Conservation (phyloP, 139 green algal genomes). For the Mychonastes homosphaera region DNA sequence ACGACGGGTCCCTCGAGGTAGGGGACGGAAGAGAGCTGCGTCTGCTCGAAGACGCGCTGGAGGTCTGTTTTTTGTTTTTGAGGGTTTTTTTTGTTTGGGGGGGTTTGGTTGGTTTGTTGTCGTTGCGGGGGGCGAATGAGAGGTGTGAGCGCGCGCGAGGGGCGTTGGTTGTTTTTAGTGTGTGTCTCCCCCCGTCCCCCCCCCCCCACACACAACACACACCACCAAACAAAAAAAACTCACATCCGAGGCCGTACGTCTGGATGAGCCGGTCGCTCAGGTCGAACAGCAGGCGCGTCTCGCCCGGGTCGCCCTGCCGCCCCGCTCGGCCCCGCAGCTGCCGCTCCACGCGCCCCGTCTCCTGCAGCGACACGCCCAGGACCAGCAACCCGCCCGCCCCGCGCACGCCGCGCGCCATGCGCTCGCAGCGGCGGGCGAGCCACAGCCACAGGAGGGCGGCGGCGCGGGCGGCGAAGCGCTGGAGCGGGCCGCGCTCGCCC, state of each 20-base stretch:
- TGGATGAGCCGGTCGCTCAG: slow-evolving; percentile 33
- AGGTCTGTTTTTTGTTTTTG: neutral
- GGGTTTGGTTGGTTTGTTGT: neutral
- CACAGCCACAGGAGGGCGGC: slow-evolving; percentile 53
- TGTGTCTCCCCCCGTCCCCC: no score
- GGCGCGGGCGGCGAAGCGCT: slow-evolving; percentile 22
- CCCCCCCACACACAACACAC: no score
- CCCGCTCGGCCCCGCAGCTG: slow-evolving; percentile 63
- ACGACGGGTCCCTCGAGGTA: slow-evolving; percentile 23
- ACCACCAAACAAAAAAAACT: no score
- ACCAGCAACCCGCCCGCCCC: slow-evolving; percentile 54
- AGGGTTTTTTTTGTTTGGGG: neutral
- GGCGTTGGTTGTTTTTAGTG: no score
- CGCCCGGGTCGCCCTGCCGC: slow-evolving; percentile 59
- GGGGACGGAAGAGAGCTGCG: neutral
- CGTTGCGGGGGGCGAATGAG: neutral
- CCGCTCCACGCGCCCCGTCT: slow-evolving; percentile 42
- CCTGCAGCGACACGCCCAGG: slow-evolving; percentile 44
- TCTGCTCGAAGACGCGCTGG: no score
- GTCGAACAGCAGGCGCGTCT: slow-evolving; percentile 43
- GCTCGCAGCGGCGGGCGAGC: slow-evolving; percentile 41
- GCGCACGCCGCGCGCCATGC: slow-evolving; percentile 38
- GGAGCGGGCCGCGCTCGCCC: slow-evolving; percentile 1
- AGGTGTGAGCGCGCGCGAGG: no score
- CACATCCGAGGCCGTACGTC: slow-evolving; percentile 20